phyloP scores from a whole-genome alignment of 768 basidiomycete genomes.

The Mycena venus region DNA sequence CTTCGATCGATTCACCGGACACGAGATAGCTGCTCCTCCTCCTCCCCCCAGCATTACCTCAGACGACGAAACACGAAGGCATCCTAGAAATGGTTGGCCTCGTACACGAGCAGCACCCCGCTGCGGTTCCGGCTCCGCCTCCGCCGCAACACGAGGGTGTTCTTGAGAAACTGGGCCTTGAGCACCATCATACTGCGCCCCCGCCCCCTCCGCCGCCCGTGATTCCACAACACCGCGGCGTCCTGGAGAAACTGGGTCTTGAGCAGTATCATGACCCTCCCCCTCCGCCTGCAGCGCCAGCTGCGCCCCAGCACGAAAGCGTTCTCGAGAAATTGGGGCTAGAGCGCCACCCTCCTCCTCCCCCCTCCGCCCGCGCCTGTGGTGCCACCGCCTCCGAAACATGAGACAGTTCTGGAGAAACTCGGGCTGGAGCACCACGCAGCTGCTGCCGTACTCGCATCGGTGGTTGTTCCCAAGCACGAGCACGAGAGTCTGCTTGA shows the following conservation, averaged over 20 bases:
- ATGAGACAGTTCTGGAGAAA: constrained; percentile 2
- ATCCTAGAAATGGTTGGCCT: constrained; percentile 4
- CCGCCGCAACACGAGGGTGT: constrained; percentile 15
- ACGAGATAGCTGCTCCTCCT: neutral
- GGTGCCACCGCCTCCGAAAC: neutral
- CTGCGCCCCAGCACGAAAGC: neutral
- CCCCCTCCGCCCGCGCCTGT: constrained; percentile 7
- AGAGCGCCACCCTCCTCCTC: constrained; percentile 6
- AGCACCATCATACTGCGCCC: neutral
- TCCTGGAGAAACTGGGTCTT: neutral
- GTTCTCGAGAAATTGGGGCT: constrained; percentile 11
- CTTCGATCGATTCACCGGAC: neutral
- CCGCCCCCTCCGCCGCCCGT: constrained; percentile 4
- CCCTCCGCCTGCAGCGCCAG: neutral
- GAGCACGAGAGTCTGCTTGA: constrained; percentile 14
- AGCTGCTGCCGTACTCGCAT: neutral
- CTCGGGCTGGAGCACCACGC: constrained; percentile 6
- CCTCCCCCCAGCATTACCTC: neutral
- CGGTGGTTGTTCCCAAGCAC: neutral
- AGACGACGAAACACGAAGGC: neutral
- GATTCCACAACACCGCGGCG: neutral
- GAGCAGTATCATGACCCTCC: neutral
- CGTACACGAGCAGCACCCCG: neutral
- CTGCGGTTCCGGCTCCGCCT: neutral
- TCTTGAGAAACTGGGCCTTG: constrained; percentile 9